Conservation (phyloP, 73 alveolate genomes). For the Tetrahymena elliotti region DNA sequence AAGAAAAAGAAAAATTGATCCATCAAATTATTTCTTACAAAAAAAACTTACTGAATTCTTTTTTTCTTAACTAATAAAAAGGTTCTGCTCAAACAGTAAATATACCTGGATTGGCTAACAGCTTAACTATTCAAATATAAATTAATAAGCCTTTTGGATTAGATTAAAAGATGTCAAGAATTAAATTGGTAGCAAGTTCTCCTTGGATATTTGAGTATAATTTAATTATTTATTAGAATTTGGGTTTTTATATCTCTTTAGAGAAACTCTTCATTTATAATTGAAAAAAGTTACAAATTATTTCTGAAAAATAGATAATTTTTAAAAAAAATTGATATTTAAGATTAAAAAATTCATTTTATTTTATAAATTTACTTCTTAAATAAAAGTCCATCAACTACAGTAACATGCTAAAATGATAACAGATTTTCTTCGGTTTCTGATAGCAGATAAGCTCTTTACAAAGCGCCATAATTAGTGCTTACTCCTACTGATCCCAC, state of each 20-base stretch:
- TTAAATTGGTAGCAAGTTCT: not conserved
- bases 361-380: not conserved
- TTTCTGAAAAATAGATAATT: not conserved
- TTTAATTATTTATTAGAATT: not conserved
- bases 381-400: not conserved
- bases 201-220: not conserved
- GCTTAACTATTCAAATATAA: not conserved
- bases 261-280: no score
- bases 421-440: not conserved
- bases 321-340: no score
- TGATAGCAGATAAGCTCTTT: not conserved
- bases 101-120: not conserved
- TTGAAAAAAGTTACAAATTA: not conserved
- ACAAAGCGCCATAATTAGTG: not conserved
- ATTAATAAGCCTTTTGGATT: not conserved
- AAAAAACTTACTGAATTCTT: not conserved
- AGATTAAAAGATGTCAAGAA: not conserved
- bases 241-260: no score
- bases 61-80: not conserved
- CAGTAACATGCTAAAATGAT: not conserved
- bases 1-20: not conserved
- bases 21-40: not conserved
- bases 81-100: not conserved
- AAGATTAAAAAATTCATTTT: no score
- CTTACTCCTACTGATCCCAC: not conserved